Base-by-base conservation (phyloP, 2,329 filamentous ascomycete species). In the Phyllosticta capitalensis region DNA sequence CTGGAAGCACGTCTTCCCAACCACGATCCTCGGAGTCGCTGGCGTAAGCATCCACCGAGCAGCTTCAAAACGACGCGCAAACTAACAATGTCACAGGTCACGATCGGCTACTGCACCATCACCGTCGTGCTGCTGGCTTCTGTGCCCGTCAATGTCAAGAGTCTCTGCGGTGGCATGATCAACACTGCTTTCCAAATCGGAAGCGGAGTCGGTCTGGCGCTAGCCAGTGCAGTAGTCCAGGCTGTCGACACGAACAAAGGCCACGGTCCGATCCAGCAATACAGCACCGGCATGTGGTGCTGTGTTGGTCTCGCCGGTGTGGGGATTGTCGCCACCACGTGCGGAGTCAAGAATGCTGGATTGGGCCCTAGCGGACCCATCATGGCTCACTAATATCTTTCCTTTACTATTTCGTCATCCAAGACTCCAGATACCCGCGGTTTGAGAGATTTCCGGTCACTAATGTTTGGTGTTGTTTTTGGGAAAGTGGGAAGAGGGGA, bases 161-260 rank as follows among this genome's bases (percentile, higher is more conserved):
- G 70, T 48, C 62, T 75, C 2, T 74, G 71, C 58, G 73, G 73
- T 21, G 73, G 73, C 19, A 74, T 75, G 72, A 71, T 76, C 45
- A 76, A 76, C 57, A 76, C 74, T 4, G 74, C 74, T 4, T 76
- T 75, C 61, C 74, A 76, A 65, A 74, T 76, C 21, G 74, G 74
- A 9, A 72, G 69, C 21, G 73, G 73, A 1, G 72, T 76, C 0
- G 71, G 72, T 1, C 65, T 76, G 20, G 74, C 74, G n/a, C 67
- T 75, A 24, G 70, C 72, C 3, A 67, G 72, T 26, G 71, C 75
- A 4, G 68, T 74, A 2, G 72, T 73, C 1, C 64, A 75, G 57
- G 71, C 69, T 2, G 72, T 74, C 2, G 73, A 76, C 57, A 70
- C 69, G 10, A 65, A 70, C 30, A 71, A 74, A 53, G 71, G 70